phyloP scores from a whole-genome alignment of 257 asterid species.

The Oldenlandia corymbosa region DNA sequence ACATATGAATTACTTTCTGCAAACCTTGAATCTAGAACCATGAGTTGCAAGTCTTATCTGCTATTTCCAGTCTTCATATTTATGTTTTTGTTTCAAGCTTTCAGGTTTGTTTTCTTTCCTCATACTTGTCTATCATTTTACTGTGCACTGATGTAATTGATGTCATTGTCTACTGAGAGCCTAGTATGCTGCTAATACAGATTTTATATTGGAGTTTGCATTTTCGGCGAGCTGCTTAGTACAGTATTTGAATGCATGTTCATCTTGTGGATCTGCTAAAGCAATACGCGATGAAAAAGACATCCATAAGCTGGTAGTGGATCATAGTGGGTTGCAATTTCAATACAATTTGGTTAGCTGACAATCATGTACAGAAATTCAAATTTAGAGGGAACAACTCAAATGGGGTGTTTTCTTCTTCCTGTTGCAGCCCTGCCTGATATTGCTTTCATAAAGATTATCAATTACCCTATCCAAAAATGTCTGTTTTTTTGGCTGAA shows the following conservation, averaged over 20 bases:
- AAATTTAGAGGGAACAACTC: no score
- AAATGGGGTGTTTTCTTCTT: no score
- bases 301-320: not conserved
- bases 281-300: not conserved
- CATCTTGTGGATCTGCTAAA: not conserved
- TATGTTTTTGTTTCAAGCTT: not conserved
- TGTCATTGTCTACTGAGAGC: not conserved
- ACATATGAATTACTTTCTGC: not conserved
- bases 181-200: not conserved
- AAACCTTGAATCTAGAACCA: not conserved
- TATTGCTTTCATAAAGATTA: constrained; percentile 1
- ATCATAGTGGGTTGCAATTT: not conserved
- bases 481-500: constrained; percentile 26
- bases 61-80: not conserved
- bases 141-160: not conserved
- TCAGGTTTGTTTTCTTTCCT: not conserved
- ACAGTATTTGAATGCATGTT: not conserved
- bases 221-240: not conserved
- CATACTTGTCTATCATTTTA: not conserved
- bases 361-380: no score
- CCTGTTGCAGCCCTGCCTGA: not conserved
- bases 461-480: constrained; percentile 29
- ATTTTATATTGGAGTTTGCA: not conserved
- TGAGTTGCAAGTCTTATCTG: not conserved
- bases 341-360: no score